phyloP scores from a whole-genome alignment of 2,329 filamentous ascomycete species.

The Arthrobotrys conoides region DNA sequence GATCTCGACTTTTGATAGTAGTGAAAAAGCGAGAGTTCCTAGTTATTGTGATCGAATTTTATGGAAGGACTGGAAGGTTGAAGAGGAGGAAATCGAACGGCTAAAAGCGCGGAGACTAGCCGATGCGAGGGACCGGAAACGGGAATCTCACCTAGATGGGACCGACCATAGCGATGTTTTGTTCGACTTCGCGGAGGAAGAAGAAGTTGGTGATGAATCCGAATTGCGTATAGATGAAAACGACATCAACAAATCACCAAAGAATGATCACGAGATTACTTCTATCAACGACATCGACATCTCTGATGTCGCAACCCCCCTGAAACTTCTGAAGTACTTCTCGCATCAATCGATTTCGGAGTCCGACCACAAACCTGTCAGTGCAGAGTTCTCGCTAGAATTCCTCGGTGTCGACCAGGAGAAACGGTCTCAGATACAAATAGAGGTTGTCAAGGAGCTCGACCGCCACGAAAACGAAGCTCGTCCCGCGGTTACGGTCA shows the following conservation, averaged over 20 bases:
- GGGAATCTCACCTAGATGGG: conserved; percentile 45
- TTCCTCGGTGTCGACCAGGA: conserved; percentile 90
- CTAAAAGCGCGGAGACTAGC: conserved; percentile 62
- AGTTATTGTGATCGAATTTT: conserved; percentile 98
- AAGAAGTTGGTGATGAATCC: conserved; percentile 72
- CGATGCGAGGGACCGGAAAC: conserved; percentile 37
- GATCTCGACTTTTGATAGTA: conserved; percentile 91
- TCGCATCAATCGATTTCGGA: conserved; percentile 91
- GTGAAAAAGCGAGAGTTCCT: conserved; percentile 90
- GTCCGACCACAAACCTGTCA: conserved; percentile 94
- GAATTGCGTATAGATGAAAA: conserved; percentile 68
- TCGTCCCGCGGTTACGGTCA: conserved; percentile 83
- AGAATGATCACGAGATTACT: conserved; percentile 49
- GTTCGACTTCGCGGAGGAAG: conserved; percentile 66
- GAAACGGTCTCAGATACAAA: conserved; percentile 84
- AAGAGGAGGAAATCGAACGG: conserved; percentile 64
- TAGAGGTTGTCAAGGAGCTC: conserved; percentile 81
- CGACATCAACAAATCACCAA: conserved; percentile 3
- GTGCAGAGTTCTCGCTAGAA: conserved; percentile 83
- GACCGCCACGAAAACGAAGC: conserved; percentile 94
- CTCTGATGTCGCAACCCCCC: conserved; percentile 34
- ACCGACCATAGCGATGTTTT: conserved; percentile 60
- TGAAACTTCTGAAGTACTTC: conserved; percentile 73
- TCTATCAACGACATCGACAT: conserved; percentile 60
- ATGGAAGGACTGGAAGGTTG: conserved; percentile 68